A percentile compares a stretch with the other conserved stretches of the same genome.
Evolutionary conservation across 1,284 basidiomycete species (phyloP).

Genomic region (Ceratobasidium sp.): DNA sequence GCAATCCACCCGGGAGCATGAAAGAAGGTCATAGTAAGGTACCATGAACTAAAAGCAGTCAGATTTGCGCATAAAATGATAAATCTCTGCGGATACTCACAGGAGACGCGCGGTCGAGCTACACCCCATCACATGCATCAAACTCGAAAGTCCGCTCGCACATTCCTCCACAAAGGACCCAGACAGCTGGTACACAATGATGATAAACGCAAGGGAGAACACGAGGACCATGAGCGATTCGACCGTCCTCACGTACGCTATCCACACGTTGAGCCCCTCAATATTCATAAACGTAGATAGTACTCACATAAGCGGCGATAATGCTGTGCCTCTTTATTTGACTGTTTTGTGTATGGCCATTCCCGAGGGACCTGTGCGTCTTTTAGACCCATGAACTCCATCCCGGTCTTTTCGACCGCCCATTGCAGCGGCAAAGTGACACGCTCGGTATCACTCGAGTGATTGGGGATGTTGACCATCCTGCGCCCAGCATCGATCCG

Average conservation of each 20-base stretch:
- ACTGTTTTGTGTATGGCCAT: conserved; percentile 74
- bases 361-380: conserved; percentile 61
- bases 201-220: conserved; percentile 58
- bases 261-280: conserved; percentile 27
- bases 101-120: conserved; percentile 68
- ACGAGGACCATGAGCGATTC: conserved; percentile 57
- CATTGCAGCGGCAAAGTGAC: conserved; percentile 78
- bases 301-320: conserved; percentile 36
- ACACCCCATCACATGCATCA: conserved; percentile 78
- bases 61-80: background rate
- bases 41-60: conserved; percentile 64
- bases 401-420: conserved; percentile 77
- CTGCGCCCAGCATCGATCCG: conserved; percentile 69
- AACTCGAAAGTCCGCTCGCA: conserved; percentile 64
- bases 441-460: conserved; percentile 72
- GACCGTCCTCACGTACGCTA: background rate
- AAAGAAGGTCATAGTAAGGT: conserved; percentile 60
- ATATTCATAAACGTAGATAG: conserved; percentile 36
- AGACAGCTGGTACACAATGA: conserved; percentile 74
- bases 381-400: conserved; percentile 66
- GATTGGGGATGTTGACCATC: conserved; percentile 68
- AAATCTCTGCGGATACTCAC: conserved; percentile 51
- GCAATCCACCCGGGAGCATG: conserved; percentile 73
- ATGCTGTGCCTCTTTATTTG: conserved; percentile 63
- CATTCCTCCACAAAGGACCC: conserved; percentile 70